Base-by-base conservation (phyloP, 2,329 filamentous ascomycete species). In the Neopestalotiopsis rosae region DNA sequence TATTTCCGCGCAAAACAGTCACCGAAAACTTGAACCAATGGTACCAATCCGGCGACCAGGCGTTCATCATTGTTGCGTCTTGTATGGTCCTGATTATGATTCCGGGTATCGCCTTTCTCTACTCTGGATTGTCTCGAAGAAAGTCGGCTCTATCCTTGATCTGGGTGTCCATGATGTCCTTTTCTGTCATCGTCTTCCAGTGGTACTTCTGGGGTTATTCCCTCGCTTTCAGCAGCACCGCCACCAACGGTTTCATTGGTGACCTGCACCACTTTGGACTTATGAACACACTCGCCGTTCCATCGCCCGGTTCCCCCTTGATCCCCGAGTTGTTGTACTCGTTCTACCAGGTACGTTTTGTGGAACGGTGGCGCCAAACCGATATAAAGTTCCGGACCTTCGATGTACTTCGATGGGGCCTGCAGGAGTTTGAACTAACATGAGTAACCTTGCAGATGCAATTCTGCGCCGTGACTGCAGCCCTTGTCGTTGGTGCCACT, bases 191-290 rank as follows among this genome's bases (percentile, higher is more conserved):
- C 80, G 92, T 93, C 68, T 98, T 99, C 85, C 96, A 99, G 84
- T 99, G 96, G 96, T 98, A 98, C 79, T 98, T 99, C 81, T 98
- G 96, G 95, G 96, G 96, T 49, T 99, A 97, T 82, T 97, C 95
- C 14, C 87, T 99, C 71, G 95, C 95, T 66, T 98, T 98, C 83
- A 96, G 93, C 77, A 86, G 88, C 58, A 90, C 90, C 14, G 93
- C 91, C 4, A 94, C 89, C 74, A 98, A 93, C 83, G 92, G 93
- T 66, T 98, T 93, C 84, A 98, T 99, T 78, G 96, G 96, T 67
- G 90, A 98, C 80, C 84, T 99, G 68, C 88, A 91, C 74, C 93
- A 97, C 81, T 97, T 98, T 76, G 96, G 94, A 71, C 87, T 99
- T 75, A 91, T 89, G 86, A 93, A 94, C 77, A 94, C 94, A 2